A percentile compares a stretch with the other conserved stretches of the same genome.
Evolutionary conservation across 305 asterid genomes (phyloP).

Genomic region (Fraxinus latifolia): DNA sequence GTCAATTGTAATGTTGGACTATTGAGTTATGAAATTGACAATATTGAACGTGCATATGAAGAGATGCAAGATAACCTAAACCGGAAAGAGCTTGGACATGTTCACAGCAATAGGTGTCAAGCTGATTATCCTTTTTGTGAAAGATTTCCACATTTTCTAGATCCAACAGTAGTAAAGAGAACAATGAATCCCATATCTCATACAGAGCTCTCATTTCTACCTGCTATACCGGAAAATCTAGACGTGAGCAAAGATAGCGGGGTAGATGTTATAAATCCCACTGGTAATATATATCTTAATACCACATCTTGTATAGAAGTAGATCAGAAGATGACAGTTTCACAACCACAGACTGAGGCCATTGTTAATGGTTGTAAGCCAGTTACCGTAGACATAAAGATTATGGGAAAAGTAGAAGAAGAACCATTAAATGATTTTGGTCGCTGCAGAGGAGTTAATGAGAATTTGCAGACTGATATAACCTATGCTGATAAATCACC

Average conservation of each 20-base stretch:
- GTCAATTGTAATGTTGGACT: constrained; percentile 25
- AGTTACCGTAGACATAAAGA: constrained; percentile 24
- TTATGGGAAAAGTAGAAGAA: constrained; percentile 24
- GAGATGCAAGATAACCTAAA: constrained; percentile 18
- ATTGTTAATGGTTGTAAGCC: constrained; percentile 29
- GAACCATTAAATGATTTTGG: constrained; percentile 25
- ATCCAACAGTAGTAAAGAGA: constrained; percentile 23
- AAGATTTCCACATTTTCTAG: constrained; percentile 17
- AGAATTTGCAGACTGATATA: constrained; percentile 26
- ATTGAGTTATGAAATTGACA: constrained; percentile 21
- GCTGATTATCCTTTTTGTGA: constrained; percentile 20
- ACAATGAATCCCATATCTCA: constrained; percentile 25
- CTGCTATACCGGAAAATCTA: constrained; percentile 18
- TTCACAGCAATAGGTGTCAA: constrained; percentile 22
- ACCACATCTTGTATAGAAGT: constrained; percentile 30
- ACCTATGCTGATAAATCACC: constrained; percentile 19
- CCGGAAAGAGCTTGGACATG: constrained; percentile 22
- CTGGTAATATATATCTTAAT: constrained; percentile 19
- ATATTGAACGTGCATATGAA: constrained; percentile 19
- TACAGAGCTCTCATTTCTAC: constrained; percentile 26
- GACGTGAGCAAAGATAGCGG: constrained; percentile 27
- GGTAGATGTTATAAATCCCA: constrained; percentile 24
- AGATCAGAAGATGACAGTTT: constrained; percentile 31
- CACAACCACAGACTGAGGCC: constrained; percentile 28
- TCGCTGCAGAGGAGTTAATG: constrained; percentile 25